phyloP scores from a whole-genome alignment of 441 rosid genomes.

The Arabidopsis hybrid region DNA sequence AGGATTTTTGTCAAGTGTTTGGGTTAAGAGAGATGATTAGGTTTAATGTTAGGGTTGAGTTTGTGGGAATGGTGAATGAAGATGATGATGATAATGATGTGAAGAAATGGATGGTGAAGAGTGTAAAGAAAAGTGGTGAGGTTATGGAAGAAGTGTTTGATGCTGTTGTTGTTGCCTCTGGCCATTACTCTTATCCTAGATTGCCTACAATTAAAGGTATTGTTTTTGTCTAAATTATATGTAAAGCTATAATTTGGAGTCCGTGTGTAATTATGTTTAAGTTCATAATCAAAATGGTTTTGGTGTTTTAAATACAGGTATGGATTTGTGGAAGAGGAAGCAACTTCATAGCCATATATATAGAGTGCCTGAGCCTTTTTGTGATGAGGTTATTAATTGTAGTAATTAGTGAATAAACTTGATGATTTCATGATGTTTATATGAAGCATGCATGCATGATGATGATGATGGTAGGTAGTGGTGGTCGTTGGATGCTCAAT shows the following conservation, averaged over 20 bases:
- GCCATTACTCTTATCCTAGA: constrained; percentile 80
- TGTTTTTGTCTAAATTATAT: not conserved
- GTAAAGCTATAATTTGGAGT: not conserved
- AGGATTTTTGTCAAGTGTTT: constrained; percentile 69
- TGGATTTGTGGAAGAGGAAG: constrained; percentile 83
- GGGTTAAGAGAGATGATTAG: constrained; percentile 71
- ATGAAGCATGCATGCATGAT: constrained; percentile 3
- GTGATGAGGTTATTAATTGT: constrained; percentile 57
- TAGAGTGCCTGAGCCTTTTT: constrained; percentile 77
- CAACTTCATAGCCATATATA: constrained; percentile 86
- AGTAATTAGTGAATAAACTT: not conserved
- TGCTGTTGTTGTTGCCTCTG: constrained; percentile 90
- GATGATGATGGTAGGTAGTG: constrained; percentile 56
- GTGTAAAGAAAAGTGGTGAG: constrained; percentile 49
- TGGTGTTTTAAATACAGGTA: constrained; percentile 52
- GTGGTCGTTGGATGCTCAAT: constrained; percentile 77
- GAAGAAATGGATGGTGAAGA: constrained; percentile 78
- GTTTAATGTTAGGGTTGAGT: constrained; percentile 77
- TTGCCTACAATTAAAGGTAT: constrained; percentile 80
- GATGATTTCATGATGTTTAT: not conserved
- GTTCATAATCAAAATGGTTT: not conserved
- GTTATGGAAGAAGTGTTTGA: constrained; percentile 73
- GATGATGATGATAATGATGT: constrained; percentile 43
- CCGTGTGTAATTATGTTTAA: not conserved
- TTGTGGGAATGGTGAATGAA: constrained; percentile 56